Conservation (phyloP, 768 basidiomycete species). For the Mycena sanguinolenta region DNA sequence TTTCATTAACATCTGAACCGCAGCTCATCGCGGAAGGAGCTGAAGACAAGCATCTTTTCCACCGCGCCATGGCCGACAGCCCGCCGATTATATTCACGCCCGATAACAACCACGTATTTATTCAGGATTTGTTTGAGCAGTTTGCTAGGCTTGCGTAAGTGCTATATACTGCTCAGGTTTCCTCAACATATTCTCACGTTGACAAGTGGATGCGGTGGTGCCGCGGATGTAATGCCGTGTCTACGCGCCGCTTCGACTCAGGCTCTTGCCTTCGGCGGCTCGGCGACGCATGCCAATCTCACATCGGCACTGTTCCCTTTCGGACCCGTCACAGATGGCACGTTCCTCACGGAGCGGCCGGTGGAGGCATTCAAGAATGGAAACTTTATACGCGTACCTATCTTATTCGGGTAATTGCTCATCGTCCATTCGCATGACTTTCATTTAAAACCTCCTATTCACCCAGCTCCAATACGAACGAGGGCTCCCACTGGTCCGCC, state of each 20-base stretch:
- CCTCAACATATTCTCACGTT: too few species aligned
- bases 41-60: slow-evolving; percentile 50
- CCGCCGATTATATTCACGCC: slow-evolving; percentile 55
- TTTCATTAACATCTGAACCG: too few species aligned
- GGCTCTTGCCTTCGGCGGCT: slow-evolving; percentile 50
- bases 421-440: too few species aligned
- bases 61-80: slow-evolving; percentile 59
- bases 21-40: slow-evolving; percentile 56
- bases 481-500: slow-evolving; percentile 58
- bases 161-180: too few species aligned
- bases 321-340: slow-evolving; percentile 52
- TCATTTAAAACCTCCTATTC: too few species aligned
- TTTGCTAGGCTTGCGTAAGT: slow-evolving; percentile 53
- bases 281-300: slow-evolving; percentile 45
- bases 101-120: slow-evolving; percentile 48
- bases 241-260: slow-evolving; percentile 46
- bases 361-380: slow-evolving; percentile 56
- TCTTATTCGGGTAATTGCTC: slow-evolving; percentile 55
- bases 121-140: slow-evolving; percentile 51
- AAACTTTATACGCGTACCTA: slow-evolving; percentile 53
- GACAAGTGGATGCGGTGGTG: background rate
- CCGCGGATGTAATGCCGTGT: slow-evolving; percentile 49
- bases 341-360: slow-evolving; percentile 49
- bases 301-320: slow-evolving; percentile 53
- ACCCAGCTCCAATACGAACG: slow-evolving; percentile 56